Conservation (phyloP, 495 filamentous ascomycete species). For the Hamigera avellanea region DNA sequence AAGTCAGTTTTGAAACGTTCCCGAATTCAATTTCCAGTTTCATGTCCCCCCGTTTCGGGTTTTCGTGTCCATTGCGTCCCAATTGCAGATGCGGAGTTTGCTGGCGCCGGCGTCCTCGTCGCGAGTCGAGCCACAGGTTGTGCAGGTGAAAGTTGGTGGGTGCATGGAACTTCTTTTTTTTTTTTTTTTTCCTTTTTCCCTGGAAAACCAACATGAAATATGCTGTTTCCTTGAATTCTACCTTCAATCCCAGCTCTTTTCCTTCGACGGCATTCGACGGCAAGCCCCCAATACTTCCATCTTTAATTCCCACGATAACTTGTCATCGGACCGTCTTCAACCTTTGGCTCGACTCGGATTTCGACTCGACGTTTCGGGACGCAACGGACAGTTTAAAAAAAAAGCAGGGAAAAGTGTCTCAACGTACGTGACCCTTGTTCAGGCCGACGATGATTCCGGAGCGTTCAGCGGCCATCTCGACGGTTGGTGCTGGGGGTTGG, state of each 20-base stretch:
- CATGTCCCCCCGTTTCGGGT: too few species aligned
- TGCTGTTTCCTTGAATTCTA: too few species aligned
- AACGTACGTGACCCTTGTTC: conserved; percentile 82
- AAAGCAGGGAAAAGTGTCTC: conserved; percentile 4
- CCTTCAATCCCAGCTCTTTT: too few species aligned
- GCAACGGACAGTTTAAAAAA: conserved; percentile 4
- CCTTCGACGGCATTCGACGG: too few species aligned
- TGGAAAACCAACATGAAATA: too few species aligned
- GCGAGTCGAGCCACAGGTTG: neutral
- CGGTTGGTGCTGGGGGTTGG: conserved; percentile 32
- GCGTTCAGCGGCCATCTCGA: conserved; percentile 52
- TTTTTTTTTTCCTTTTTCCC: neutral
- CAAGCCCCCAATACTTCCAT: too few species aligned
- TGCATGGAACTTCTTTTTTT: neutral
- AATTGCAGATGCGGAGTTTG: too few species aligned
- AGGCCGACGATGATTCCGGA: conserved; percentile 70
- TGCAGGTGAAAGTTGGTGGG: neutral
- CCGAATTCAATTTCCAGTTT: neutral
- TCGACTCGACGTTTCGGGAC: neutral
- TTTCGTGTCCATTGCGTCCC: too few species aligned
- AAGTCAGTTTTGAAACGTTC: conserved; percentile 19
- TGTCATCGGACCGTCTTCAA: too few species aligned
- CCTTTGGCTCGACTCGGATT: neutral
- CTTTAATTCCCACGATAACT: too few species aligned
- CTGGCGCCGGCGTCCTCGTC: neutral